Percentiles rank a stretch among this genome's conserved stretches.
Conservation (phyloP, 75 land plant genomes). For the Pinus tabuliformis region DNA sequence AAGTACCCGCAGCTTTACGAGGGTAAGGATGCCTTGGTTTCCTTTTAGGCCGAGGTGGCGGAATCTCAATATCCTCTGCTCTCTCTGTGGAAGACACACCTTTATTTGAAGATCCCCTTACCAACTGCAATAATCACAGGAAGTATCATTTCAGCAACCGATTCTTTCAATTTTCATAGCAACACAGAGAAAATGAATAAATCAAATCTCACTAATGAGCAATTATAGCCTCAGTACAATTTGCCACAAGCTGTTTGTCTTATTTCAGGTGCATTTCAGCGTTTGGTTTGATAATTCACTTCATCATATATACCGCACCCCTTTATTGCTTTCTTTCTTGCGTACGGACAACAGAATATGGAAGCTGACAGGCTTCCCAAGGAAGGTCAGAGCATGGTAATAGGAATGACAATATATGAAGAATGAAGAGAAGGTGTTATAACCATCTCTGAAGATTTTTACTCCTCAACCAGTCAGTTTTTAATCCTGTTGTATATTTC, state of each 20-base stretch:
- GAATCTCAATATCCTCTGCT: slow-evolving; percentile 63
- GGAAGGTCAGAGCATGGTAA: too few relatives aligned
- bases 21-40: slow-evolving; percentile 92
- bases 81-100: slow-evolving; percentile 17
- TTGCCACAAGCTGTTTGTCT: background rate
- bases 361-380: too few relatives aligned
- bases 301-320: too few relatives aligned
- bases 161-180: background rate
- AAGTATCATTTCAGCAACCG: background rate
- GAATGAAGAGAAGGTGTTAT: too few relatives aligned
- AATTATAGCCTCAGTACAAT: background rate
- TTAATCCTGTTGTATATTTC: too few relatives aligned
- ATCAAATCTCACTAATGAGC: background rate
- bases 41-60: slow-evolving; percentile 91
- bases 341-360: too few relatives aligned
- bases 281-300: too few relatives aligned
- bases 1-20: slow-evolving; percentile 42
- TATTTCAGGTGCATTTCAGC: background rate
- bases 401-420: too few relatives aligned
- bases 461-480: too few relatives aligned
- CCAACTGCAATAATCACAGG: slow-evolving; percentile 30
- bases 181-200: background rate
- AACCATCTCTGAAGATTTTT: too few relatives aligned
- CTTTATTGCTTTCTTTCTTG: too few relatives aligned
- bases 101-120: slow-evolving; percentile 34